These are phyloP conservation scores for Umbelopsis sp. DNA, from an alignment of 371 early-diverging fungal genomes.

Conservation along the genomic window DNA sequence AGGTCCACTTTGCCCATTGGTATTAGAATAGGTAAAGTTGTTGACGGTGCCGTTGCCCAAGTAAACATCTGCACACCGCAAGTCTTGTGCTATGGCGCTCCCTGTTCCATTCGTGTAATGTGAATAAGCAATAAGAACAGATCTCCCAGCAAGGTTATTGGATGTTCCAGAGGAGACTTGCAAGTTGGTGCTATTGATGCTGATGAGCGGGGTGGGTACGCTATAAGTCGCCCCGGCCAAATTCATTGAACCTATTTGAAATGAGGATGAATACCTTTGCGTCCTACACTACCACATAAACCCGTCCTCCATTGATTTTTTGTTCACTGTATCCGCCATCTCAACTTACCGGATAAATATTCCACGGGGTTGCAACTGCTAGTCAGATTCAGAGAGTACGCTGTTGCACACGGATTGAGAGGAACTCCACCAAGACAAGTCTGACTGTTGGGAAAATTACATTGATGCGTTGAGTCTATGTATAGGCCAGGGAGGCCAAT, in stretches of 20 bases:
- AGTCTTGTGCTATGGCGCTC: background rate
- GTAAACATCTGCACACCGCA: conserved; percentile 10
- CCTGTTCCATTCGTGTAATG: conserved; percentile 5
- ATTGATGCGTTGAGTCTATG: conserved; percentile 14
- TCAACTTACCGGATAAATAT: conserved; percentile 8
- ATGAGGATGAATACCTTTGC: background rate
- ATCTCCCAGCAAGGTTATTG: background rate
- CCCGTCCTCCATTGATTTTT: background rate
- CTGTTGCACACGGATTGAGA: background rate
- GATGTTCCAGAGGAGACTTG: background rate
- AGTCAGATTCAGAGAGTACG: background rate
- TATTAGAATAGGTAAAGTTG: conserved; percentile 3
- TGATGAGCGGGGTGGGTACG: conserved; percentile 1
- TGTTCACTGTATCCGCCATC: background rate
- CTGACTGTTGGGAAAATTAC: conserved; percentile 3
- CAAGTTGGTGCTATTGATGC: conserved; percentile 12
- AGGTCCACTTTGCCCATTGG: background rate
- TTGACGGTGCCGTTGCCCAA: conserved; percentile 8
- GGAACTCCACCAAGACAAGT: conserved; percentile 2
- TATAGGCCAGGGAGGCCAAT: conserved; percentile 3
- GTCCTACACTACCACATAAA: background rate
- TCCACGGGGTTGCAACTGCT: conserved; percentile 5
- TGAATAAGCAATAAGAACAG: conserved; percentile 1
- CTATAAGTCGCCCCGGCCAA: conserved; percentile 3
- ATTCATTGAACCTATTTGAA: background rate